Evolutionary conservation across 2,329 filamentous ascomycete genomes (phyloP).

Genomic region (Epichloe sylvatica): DNA sequence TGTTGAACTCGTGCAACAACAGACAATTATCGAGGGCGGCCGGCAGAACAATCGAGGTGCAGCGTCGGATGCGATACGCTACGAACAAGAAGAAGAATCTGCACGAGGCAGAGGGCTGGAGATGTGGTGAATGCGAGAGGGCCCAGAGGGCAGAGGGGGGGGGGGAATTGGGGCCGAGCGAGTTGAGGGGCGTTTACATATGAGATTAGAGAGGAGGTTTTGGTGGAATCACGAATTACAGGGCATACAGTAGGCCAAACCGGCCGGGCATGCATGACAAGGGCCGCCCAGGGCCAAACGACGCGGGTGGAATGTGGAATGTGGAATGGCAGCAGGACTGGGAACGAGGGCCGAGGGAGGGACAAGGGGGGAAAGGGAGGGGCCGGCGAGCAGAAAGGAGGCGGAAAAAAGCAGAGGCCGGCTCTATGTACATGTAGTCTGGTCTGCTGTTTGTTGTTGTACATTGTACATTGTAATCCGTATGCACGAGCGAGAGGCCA

Average conservation of each 20-base stretch:
- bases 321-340: neutral
- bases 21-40: neutral
- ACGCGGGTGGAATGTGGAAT: slow-evolving; percentile 2
- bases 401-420: neutral
- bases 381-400: neutral
- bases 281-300: slow-evolving; percentile 2
- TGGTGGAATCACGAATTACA: neutral
- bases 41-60: neutral
- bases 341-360: neutral
- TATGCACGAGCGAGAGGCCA: neutral
- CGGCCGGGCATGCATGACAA: neutral
- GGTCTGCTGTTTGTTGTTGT: neutral
- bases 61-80: neutral
- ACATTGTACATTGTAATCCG: neutral
- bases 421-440: neutral
- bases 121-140: slow-evolving; percentile 3
- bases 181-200: slow-evolving; percentile 1
- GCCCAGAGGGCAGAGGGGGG: neutral
- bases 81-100: neutral
- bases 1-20: neutral
- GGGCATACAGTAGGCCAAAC: neutral
- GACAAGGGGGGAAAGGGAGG: neutral
- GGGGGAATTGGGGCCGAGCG: neutral
- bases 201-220: neutral
- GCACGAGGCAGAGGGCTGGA: slow-evolving; percentile 3